Conservation (phyloP, 192 early-diverging fungal genomes). For the Phlyctochytrium arcticum region DNA sequence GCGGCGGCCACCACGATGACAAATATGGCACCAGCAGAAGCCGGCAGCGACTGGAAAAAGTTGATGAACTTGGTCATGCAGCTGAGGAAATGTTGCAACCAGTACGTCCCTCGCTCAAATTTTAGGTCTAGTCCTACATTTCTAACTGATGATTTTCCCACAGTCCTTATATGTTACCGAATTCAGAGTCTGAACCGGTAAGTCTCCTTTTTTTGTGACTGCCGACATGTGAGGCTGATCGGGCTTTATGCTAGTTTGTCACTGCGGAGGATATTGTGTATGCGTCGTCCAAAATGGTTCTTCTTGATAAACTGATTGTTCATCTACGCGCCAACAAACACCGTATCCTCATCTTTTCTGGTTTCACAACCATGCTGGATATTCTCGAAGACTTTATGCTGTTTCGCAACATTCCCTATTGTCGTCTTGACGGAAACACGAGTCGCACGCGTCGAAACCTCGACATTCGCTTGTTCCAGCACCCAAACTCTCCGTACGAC, state of each 20-base stretch:
- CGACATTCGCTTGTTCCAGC: conserved; percentile 32
- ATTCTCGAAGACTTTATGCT: conserved; percentile 41
- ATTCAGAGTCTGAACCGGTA: conserved; percentile 56
- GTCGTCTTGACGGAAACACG: conserved; percentile 32
- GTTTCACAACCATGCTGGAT: conserved; percentile 48
- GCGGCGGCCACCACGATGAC: not conserved
- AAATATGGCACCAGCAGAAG: conserved; percentile 1
- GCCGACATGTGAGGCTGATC: conserved; percentile 3
- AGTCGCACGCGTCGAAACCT: conserved; percentile 26
- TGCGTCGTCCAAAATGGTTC: conserved; percentile 68
- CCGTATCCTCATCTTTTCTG: conserved; percentile 40
- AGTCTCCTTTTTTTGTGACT: not conserved
- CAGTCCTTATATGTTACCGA: conserved; percentile 48
- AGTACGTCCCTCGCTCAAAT: conserved; percentile 40
- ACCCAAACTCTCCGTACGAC: conserved; percentile 37
- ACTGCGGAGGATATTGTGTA: conserved; percentile 55
- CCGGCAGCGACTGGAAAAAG: conserved; percentile 29
- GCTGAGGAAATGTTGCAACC: conserved; percentile 77
- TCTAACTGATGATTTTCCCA: conserved; percentile 39
- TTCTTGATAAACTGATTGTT: conserved; percentile 57
- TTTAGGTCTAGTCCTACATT: conserved; percentile 18
- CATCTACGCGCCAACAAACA: conserved; percentile 37
- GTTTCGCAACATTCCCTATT: conserved; percentile 13
- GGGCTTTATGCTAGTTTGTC: conserved; percentile 19
- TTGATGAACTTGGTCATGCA: conserved; percentile 64